These are phyloP conservation scores for Pseudogymnoascus sp. DNA, from an alignment of 2,329 filamentous ascomycete genomes.

Conservation along the genomic window DNA sequence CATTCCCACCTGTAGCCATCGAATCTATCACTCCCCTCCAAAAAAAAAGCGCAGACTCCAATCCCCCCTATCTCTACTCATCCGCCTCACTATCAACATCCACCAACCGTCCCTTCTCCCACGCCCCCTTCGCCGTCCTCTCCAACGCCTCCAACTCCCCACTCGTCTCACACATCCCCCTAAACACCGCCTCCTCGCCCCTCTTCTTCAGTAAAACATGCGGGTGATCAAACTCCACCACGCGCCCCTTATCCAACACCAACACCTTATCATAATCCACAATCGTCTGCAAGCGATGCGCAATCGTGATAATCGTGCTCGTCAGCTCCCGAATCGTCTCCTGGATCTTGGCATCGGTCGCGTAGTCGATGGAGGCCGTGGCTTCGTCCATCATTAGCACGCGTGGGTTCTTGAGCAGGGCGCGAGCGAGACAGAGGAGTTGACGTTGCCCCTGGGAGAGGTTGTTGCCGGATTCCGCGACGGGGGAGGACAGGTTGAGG, in stretches of 20 bases:
- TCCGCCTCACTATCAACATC: conserved; percentile 24
- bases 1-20: neutral
- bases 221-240: conserved; percentile 87
- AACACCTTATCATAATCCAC: conserved; percentile 97
- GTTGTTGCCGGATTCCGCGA: conserved; percentile 88
- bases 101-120: conserved; percentile 35
- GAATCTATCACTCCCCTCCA: neutral
- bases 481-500: conserved; percentile 71
- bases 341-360: conserved; percentile 91
- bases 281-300: conserved; percentile 91
- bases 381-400: conserved; percentile 99
- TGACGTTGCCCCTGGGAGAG: conserved; percentile 94
- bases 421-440: conserved; percentile 84
- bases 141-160: conserved; percentile 52
- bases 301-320: conserved; percentile 93
- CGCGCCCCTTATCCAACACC: conserved; percentile 79
- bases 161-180: conserved; percentile 61
- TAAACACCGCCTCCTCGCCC: conserved; percentile 39
- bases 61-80: neutral
- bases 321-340: conserved; percentile 89
- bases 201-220: conserved; percentile 65
- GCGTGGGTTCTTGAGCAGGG: conserved; percentile 81
- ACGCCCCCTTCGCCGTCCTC: conserved; percentile 44
- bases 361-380: conserved; percentile 94
- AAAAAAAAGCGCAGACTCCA: too few species aligned